These are phyloP conservation scores for Zygoascus biomembranicola DNA, from an alignment of 805 yeast genomes.

Conservation along the genomic window DNA sequence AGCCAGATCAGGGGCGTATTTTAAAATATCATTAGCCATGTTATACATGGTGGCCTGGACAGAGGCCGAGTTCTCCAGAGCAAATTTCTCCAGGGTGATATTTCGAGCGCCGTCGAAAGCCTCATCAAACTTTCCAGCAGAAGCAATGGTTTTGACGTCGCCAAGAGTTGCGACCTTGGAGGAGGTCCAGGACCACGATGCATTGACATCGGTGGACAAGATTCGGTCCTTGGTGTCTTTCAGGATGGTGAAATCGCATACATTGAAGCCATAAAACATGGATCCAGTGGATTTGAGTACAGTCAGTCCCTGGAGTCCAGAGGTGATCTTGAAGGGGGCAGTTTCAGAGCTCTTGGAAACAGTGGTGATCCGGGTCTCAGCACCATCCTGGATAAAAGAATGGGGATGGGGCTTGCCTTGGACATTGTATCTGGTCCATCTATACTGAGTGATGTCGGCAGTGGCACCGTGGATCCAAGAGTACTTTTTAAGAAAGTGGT, in stretches of 20 bases:
- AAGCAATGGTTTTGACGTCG: constrained; percentile 41
- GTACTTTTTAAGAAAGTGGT: constrained; percentile 74
- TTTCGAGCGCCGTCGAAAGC: constrained; percentile 56
- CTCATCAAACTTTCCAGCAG: constrained; percentile 54
- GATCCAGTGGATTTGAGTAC: constrained; percentile 88
- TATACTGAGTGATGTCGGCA: constrained; percentile 58
- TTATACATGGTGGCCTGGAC: constrained; percentile 97
- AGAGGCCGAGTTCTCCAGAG: constrained; percentile 81
- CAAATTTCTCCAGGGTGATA: constrained; percentile 69
- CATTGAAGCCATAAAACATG: constrained; percentile 80
- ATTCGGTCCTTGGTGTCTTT: constrained; percentile 78
- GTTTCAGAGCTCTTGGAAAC: constrained; percentile 22
- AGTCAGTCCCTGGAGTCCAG: constrained; percentile 69
- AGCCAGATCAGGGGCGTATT: constrained; percentile 45
- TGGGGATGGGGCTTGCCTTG: constrained; percentile 73
- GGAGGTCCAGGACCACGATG: constrained; percentile 59
- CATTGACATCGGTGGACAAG: constrained; percentile 77
- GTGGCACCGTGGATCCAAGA: constrained; percentile 66
- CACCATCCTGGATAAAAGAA: constrained; percentile 79
- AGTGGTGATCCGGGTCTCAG: constrained; percentile 57
- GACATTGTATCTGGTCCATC: constrained; percentile 72
- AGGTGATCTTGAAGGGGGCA: constrained; percentile 46
- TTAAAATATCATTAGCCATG: constrained; percentile 71
- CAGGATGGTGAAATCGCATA: constrained; percentile 84
- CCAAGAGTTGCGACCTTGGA: constrained; percentile 37